Evolutionary conservation across 352 stramenopile genomes (phyloP).

Genomic region (Saprolegnia parasitica): DNA sequence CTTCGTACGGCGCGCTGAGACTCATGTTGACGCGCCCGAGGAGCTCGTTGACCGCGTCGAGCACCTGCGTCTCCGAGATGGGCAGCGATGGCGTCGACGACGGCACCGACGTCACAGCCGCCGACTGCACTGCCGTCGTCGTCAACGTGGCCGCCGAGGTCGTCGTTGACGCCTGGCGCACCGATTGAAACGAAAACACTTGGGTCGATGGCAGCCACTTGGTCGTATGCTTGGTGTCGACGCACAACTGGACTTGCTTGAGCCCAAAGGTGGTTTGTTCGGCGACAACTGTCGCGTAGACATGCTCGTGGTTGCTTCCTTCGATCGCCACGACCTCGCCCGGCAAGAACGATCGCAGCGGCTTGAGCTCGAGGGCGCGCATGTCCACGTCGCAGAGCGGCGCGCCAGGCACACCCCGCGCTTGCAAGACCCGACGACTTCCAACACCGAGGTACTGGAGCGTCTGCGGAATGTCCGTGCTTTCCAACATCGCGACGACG

Average conservation of each 20-base stretch:
- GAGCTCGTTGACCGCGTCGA: slow-evolving; percentile 75
- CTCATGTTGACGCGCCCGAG: slow-evolving; percentile 65
- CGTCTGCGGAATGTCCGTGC: slow-evolving; percentile 44
- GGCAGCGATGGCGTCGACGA: background rate
- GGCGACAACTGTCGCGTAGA: slow-evolving; percentile 60
- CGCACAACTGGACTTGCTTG: slow-evolving; percentile 56
- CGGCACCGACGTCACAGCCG: background rate
- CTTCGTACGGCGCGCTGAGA: slow-evolving; percentile 57
- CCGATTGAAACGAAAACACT: slow-evolving; percentile 69
- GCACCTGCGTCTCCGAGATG: slow-evolving; percentile 44
- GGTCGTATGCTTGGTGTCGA: slow-evolving; percentile 37
- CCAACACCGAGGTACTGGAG: slow-evolving; percentile 59
- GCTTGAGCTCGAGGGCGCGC: slow-evolving; percentile 47
- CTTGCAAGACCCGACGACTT: slow-evolving; percentile 53
- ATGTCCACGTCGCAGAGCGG: slow-evolving; percentile 47
- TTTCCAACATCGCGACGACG: slow-evolving; percentile 53
- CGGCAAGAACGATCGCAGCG: slow-evolving; percentile 57
- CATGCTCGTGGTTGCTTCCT: slow-evolving; percentile 36
- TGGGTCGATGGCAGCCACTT: slow-evolving; percentile 50
- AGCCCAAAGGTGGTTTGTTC: slow-evolving; percentile 41
- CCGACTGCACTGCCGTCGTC: background rate
- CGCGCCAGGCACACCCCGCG: slow-evolving; percentile 55
- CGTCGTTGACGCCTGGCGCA: slow-evolving; percentile 29
- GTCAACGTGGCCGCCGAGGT: background rate
- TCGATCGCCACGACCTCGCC: slow-evolving; percentile 69